Conservation (phyloP, 805 yeast genomes). For the Wickerhamiella alocasiicola region DNA sequence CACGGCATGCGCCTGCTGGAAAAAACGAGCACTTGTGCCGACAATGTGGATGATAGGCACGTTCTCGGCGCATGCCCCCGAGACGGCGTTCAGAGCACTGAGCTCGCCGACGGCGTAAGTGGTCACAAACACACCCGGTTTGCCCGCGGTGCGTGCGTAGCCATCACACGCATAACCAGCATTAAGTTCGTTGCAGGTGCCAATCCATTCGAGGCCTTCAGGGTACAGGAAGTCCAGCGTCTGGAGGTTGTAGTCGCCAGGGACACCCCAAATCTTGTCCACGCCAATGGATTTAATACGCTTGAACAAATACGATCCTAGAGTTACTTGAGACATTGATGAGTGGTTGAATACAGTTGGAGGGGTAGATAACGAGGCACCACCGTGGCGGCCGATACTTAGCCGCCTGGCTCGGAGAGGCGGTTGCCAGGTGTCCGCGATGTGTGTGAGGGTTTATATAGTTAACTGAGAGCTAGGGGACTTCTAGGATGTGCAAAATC, state of each 20-base stretch:
- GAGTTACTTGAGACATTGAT: no score
- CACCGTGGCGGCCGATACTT: no score
- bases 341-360: no score
- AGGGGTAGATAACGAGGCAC: not conserved
- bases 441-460: no score
- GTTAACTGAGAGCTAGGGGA: not conserved
- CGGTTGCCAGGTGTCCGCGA: no score
- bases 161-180: slow-evolving; percentile 90
- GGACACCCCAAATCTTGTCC: slow-evolving; percentile 31
- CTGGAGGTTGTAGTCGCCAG: slow-evolving; percentile 35
- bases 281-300: slow-evolving; percentile 28
- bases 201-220: slow-evolving; percentile 54
- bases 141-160: slow-evolving; percentile 51
- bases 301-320: slow-evolving; percentile 26
- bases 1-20: slow-evolving; percentile 27
- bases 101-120: slow-evolving; percentile 89
- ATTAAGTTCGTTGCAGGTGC: slow-evolving; percentile 79
- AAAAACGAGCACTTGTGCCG: slow-evolving; percentile 48
- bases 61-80: slow-evolving; percentile 73
- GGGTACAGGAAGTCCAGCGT: slow-evolving; percentile 26
- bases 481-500: not conserved
- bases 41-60: slow-evolving; percentile 74
- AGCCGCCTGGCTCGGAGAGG: no score
- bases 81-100: slow-evolving; percentile 68
- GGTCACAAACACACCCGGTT: slow-evolving; percentile 47